phyloP scores from a whole-genome alignment of 2,329 filamentous ascomycete species.

The Paecilomyces sp. region DNA sequence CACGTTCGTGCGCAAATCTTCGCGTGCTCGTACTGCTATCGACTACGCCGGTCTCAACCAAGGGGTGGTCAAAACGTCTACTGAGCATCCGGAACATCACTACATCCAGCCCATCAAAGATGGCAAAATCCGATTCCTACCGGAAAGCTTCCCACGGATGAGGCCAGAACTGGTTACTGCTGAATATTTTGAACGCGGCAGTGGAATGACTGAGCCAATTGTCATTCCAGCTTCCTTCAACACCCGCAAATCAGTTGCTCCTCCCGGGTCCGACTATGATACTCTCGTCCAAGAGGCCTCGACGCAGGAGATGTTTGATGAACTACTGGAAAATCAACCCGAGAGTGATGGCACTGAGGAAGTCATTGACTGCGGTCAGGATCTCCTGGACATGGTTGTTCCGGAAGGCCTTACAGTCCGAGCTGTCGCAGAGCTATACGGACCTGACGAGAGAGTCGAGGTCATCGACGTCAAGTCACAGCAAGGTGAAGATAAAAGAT shows the following conservation, averaged over 20 bases:
- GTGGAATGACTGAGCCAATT: slow-evolving; percentile 60
- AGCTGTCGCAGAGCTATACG: slow-evolving; percentile 57
- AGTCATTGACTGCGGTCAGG: slow-evolving; percentile 55
- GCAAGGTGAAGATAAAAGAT: slow-evolving; percentile 56
- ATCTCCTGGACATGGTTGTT: slow-evolving; percentile 62
- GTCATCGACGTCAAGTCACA: slow-evolving; percentile 66
- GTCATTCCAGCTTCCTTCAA: slow-evolving; percentile 58
- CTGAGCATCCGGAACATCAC: slow-evolving; percentile 59
- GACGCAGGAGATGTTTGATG: slow-evolving; percentile 34
- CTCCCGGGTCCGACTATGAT: slow-evolving; percentile 17
- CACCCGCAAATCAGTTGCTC: slow-evolving; percentile 39
- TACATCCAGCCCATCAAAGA: slow-evolving; percentile 63
- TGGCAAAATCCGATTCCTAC: slow-evolving; percentile 53
- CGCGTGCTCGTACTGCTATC: slow-evolving; percentile 57
- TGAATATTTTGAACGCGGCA: slow-evolving; percentile 56
- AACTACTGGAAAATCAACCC: slow-evolving; percentile 24
- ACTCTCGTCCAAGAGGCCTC: slow-evolving; percentile 25
- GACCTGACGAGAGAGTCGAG: slow-evolving; percentile 54
- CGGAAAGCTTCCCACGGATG: slow-evolving; percentile 58
- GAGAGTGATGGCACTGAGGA: slow-evolving; percentile 26
- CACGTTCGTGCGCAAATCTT: slow-evolving; percentile 61
- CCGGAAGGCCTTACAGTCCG: slow-evolving; percentile 57
- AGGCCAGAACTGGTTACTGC: slow-evolving; percentile 56
- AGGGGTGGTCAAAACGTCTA: slow-evolving; percentile 58
- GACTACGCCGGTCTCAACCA: slow-evolving; percentile 63